These are phyloP conservation scores for Apiotrichum laibachii DNA, from an alignment of 1,284 basidiomycete species.

Conservation along the genomic window DNA sequence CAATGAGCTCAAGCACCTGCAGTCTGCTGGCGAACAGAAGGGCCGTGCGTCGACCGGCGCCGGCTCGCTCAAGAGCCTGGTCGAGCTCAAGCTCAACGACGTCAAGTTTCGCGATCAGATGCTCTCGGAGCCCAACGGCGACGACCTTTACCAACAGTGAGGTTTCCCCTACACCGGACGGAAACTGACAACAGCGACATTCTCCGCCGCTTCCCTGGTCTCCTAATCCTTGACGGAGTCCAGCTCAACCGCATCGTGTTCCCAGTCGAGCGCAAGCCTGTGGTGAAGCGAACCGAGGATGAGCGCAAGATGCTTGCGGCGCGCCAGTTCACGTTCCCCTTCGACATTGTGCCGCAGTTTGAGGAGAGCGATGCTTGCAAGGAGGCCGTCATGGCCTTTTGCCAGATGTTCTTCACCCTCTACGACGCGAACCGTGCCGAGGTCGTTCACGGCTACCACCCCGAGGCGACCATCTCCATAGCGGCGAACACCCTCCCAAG, in stretches of 20 bases:
- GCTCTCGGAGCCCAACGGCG: conserved; percentile 32
- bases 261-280: conserved; percentile 42
- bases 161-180: background rate
- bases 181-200: conserved; percentile 37
- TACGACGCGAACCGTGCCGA: conserved; percentile 74
- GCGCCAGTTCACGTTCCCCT: conserved; percentile 42
- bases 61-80: conserved; percentile 40
- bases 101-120: conserved; percentile 38
- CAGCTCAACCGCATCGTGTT: conserved; percentile 56
- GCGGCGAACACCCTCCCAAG: conserved; percentile 79
- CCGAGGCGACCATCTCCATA: conserved; percentile 82
- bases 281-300: conserved; percentile 31
- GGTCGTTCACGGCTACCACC: conserved; percentile 73
- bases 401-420: conserved; percentile 67
- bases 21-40: conserved; percentile 39
- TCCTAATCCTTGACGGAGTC: conserved; percentile 47
- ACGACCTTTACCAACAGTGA: conserved; percentile 41
- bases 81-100: conserved; percentile 45
- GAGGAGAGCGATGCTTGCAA: conserved; percentile 38
- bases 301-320: conserved; percentile 31
- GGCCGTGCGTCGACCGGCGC: conserved; percentile 39
- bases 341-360: conserved; percentile 37
- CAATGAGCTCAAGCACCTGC: conserved; percentile 36
- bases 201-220: conserved; percentile 47
- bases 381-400: conserved; percentile 51